Conservation (phyloP, 176 grass and related monocot species). For the Leersia perrieri region DNA sequence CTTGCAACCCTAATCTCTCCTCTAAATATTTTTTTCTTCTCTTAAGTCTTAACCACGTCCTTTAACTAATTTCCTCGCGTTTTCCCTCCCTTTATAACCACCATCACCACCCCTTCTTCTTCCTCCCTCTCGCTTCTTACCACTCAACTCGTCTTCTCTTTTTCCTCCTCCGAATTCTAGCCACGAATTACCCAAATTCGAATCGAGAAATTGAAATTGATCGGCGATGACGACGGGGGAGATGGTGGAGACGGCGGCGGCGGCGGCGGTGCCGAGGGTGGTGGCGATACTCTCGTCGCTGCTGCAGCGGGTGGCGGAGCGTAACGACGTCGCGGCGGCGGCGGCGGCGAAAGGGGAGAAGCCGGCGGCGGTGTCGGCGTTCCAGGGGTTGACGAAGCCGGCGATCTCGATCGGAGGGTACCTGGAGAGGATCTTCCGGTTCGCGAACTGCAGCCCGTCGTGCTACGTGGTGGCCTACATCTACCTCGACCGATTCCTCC, state of each 20-base stretch:
- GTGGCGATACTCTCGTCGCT: constrained; percentile 81
- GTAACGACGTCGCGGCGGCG: constrained; percentile 49
- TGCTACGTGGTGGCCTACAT: constrained; percentile 96
- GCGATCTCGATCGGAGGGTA: constrained; percentile 80
- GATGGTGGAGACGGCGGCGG: neutral
- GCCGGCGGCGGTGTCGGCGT: constrained; percentile 42
- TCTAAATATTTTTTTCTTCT: neutral
- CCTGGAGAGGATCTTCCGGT: constrained; percentile 96
- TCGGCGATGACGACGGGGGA: constrained; percentile 35
- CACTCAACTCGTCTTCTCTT: neutral
- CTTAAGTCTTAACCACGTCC: neutral
- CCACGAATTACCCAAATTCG: too few species aligned
- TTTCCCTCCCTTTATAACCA: constrained; percentile 63
- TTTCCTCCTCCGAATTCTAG: neutral
- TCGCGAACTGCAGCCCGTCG: constrained; percentile 81
- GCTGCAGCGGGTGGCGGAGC: constrained; percentile 64
- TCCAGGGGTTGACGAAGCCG: constrained; percentile 85
- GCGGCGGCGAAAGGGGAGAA: neutral
- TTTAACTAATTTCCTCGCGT: constrained; percentile 15
- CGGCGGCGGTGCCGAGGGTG: constrained; percentile 62
- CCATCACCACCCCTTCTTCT: constrained; percentile 33
- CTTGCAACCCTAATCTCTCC: constrained; percentile 10
- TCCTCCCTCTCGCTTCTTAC: neutral
- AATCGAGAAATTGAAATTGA: too few species aligned
- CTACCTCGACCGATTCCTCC: constrained; percentile 94